Evolutionary conservation across 2,329 filamentous ascomycete species (phyloP).

Genomic region (Colletotrichum sp.): DNA sequence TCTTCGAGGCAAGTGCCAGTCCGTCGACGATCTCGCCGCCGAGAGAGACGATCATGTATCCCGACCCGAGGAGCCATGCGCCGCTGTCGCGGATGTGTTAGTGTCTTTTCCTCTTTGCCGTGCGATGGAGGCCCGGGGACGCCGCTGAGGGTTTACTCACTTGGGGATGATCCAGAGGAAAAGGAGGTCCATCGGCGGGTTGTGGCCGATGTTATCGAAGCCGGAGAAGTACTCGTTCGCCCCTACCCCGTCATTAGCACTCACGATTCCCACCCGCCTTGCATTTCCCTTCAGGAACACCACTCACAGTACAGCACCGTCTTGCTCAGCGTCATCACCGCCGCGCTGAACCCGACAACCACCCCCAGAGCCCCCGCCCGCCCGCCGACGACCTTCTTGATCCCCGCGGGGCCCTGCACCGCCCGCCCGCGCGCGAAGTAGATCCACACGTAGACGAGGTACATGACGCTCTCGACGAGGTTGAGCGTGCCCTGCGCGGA

Average conservation of each 20-base stretch:
- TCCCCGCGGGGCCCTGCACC: slow-evolving; percentile 24
- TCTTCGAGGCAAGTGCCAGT: slow-evolving; percentile 42
- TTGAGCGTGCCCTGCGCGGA: slow-evolving; percentile 76
- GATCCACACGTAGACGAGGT: slow-evolving; percentile 58
- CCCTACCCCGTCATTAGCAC: slow-evolving; percentile 40
- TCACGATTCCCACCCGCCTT: no score
- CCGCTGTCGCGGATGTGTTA: slow-evolving; percentile 42
- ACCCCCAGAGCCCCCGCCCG: slow-evolving; percentile 48
- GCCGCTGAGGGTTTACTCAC: slow-evolving; percentile 41
- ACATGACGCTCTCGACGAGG: slow-evolving; percentile 69
- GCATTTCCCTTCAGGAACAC: background rate
- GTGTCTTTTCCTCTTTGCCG: background rate
- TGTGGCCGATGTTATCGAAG: slow-evolving; percentile 64
- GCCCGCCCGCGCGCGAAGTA: slow-evolving; percentile 33
- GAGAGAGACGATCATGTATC: slow-evolving; percentile 55
- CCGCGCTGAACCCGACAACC: slow-evolving; percentile 55
- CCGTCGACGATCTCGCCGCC: slow-evolving; percentile 55
- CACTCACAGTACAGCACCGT: slow-evolving; percentile 64
- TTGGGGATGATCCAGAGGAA: slow-evolving; percentile 64
- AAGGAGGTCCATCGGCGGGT: slow-evolving; percentile 47
- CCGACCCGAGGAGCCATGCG: slow-evolving; percentile 58
- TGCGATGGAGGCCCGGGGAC: background rate
- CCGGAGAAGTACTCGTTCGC: slow-evolving; percentile 61
- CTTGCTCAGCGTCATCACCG: slow-evolving; percentile 67
- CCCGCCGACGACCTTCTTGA: slow-evolving; percentile 42